Conservation (phyloP, 768 basidiomycete species). For the Termitomyces bulborhizus region DNA sequence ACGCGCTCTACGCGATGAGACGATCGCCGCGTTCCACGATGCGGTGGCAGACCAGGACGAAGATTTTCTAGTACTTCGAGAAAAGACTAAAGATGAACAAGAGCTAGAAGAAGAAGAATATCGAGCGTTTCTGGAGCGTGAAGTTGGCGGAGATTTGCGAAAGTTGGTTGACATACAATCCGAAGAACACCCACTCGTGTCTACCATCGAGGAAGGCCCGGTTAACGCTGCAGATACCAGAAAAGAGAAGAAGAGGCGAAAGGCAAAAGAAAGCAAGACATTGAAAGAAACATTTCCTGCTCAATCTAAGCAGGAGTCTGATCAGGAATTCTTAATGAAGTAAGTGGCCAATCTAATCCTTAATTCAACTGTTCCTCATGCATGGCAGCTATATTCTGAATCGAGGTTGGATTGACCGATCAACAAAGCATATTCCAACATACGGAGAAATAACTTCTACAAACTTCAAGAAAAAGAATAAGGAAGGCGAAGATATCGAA, state of each 20-base stretch:
- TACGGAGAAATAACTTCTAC: slow-evolving; percentile 71
- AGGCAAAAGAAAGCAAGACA: slow-evolving; percentile 26
- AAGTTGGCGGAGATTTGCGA: slow-evolving; percentile 71
- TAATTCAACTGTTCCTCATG: not conserved
- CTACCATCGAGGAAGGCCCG: slow-evolving; percentile 16
- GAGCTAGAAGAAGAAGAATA: slow-evolving; percentile 85
- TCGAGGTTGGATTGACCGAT: slow-evolving; percentile 93
- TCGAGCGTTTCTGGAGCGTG: slow-evolving; percentile 69
- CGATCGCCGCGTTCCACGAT: slow-evolving; percentile 74
- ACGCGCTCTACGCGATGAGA: slow-evolving; percentile 66
- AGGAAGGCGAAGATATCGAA: slow-evolving; percentile 14
- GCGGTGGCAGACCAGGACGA: slow-evolving; percentile 30
- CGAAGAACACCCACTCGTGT: slow-evolving; percentile 1
- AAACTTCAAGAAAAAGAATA: slow-evolving; percentile 23
- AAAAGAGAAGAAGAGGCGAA: slow-evolving; percentile 37
- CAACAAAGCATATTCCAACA: slow-evolving; percentile 70
- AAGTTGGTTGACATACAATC: slow-evolving; percentile 57
- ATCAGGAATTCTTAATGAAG: slow-evolving; percentile 90
- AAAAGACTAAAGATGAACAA: slow-evolving; percentile 72
- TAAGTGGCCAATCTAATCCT: slow-evolving; percentile 30
- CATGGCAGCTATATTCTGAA: slow-evolving; percentile 83
- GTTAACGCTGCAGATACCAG: slow-evolving; percentile 31
- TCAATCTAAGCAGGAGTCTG: slow-evolving; percentile 51
- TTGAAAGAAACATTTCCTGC: slow-evolving; percentile 21
- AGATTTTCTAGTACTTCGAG: slow-evolving; percentile 62